phyloP scores from a whole-genome alignment of 2,329 filamentous ascomycete species.

The Mycosphaerella sp. region DNA sequence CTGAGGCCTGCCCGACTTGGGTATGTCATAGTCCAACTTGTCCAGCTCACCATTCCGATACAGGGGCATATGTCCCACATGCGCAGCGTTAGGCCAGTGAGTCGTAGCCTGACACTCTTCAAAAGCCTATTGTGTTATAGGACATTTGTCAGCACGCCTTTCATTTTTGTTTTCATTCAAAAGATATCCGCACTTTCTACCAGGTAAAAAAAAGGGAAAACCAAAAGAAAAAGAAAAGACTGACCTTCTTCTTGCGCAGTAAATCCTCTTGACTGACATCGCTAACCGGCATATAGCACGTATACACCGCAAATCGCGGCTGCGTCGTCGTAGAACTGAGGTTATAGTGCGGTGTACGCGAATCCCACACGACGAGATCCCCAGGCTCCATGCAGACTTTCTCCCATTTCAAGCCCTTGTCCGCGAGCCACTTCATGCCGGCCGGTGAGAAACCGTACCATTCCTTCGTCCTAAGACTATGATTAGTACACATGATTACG shows the following conservation, averaged over 20 bases:
- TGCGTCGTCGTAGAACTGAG: slow-evolving; percentile 28
- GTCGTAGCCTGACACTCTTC: slow-evolving; percentile 32
- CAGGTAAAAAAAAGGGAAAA: too few relatives aligned
- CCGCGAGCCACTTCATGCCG: slow-evolving; percentile 30
- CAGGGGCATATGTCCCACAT: slow-evolving; percentile 32
- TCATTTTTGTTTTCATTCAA: too few relatives aligned
- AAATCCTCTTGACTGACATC: slow-evolving; percentile 34
- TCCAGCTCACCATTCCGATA: slow-evolving; percentile 29
- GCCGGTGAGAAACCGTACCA: slow-evolving; percentile 34
- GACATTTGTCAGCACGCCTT: too few relatives aligned
- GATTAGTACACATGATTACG: too few relatives aligned
- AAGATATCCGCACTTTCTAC: too few relatives aligned
- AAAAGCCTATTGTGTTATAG: too few relatives aligned
- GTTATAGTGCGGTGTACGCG: slow-evolving; percentile 31
- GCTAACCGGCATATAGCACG: slow-evolving; percentile 36
- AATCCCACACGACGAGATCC: slow-evolving; percentile 28
- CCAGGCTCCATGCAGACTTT: slow-evolving; percentile 28
- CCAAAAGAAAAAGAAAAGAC: too few relatives aligned
- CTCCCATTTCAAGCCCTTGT: slow-evolving; percentile 23
- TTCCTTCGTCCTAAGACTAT: slow-evolving; percentile 19
- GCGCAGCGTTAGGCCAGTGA: slow-evolving; percentile 35
- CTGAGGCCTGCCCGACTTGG: slow-evolving; percentile 38
- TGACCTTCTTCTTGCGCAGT: slow-evolving; percentile 30
- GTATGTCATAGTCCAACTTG: slow-evolving; percentile 34
- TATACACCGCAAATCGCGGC: slow-evolving; percentile 33